Base-by-base conservation (phyloP, 352 stramenopile species). In the Elongisporangium senticosum region DNA sequence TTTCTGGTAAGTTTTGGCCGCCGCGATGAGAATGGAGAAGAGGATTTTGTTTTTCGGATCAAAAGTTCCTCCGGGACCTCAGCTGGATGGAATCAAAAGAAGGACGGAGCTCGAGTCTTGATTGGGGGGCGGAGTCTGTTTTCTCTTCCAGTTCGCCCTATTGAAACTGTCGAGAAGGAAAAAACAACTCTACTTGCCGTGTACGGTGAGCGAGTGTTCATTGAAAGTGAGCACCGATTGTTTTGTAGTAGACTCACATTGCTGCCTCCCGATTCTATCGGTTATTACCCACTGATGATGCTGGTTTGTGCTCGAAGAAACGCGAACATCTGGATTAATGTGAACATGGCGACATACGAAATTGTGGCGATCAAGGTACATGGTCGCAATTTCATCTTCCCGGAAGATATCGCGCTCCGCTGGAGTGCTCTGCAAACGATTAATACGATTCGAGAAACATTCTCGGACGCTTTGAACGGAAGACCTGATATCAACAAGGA, bases 191-290 rank as follows among this genome's bases (percentile, higher is more conserved):
- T 90, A 14, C 60, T 75, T 17, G 83, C 77, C 0, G 80, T 95
- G 17, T 95, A 91, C 52, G 61, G 71, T 11, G 80, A 91, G 55
- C 76, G 79, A 4, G 53, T 93, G 15, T 89, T 87, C 49, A 91
- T 76, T 8, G 85, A 83, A n/a, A 72, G 88, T 53, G 83, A 90
- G 50, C 83, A 77, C 47, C 75, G 62, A 40, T 89, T 95, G 77
- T 85, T 86, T 59, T 89, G 83, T 63, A 79, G 67, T 53, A 90
- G 90, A 53, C 90, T 77, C 55, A 95, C 85, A 28, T 59, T 95
- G 43, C 56, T 95, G 26, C 85, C 85, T 8, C 77, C 83, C 7
- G 71, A 75, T 28, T 72, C 64, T 6, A 48, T 77, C 21, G 67
- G 68, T 2, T 95, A 91, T 61, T 87, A 86, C 22, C 71, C 83